Evolutionary conservation across 768 basidiomycete species (phyloP).

Genomic region (Kwoniella sp.): DNA sequence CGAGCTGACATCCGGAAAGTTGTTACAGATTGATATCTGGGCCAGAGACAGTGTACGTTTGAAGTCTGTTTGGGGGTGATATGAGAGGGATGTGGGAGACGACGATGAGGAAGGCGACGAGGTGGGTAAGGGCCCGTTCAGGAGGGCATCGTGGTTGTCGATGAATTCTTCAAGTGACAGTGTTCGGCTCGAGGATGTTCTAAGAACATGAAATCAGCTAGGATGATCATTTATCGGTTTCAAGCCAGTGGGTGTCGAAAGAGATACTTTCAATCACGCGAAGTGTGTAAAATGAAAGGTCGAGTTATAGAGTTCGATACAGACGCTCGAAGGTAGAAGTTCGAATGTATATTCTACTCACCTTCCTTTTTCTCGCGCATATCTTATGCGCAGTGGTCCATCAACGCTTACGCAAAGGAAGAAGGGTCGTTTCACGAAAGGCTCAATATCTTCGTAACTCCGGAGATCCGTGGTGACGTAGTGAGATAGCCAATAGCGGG

Average conservation of each 20-base stretch:
- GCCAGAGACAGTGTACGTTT: constrained; percentile 40
- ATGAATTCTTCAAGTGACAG: constrained; percentile 71
- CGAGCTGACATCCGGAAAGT: constrained; percentile 41
- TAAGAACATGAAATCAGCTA: too few relatives aligned
- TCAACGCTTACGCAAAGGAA: constrained; percentile 82
- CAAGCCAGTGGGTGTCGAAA: too few relatives aligned
- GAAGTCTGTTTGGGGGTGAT: constrained; percentile 42
- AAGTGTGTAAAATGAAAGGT: too few relatives aligned
- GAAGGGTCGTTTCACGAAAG: constrained; percentile 83
- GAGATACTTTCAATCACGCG: too few relatives aligned
- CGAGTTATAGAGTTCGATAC: too few relatives aligned
- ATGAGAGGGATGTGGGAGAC: constrained; percentile 3
- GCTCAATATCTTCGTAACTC: constrained; percentile 63
- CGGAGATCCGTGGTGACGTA: constrained; percentile 76
- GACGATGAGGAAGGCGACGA: constrained; percentile 21
- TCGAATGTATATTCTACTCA: constrained; percentile 19
- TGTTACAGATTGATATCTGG: constrained; percentile 53
- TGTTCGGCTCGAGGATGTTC: not conserved
- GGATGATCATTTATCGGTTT: too few relatives aligned
- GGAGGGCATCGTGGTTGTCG: constrained; percentile 66
- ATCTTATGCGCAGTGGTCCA: constrained; percentile 75
- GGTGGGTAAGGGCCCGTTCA: constrained; percentile 46
- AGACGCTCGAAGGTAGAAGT: too few relatives aligned
- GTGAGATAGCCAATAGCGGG: constrained; percentile 74
- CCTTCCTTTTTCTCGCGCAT: constrained; percentile 63